phyloP scores from a whole-genome alignment of 345 rosid genomes.

The Ricinus communis region DNA sequence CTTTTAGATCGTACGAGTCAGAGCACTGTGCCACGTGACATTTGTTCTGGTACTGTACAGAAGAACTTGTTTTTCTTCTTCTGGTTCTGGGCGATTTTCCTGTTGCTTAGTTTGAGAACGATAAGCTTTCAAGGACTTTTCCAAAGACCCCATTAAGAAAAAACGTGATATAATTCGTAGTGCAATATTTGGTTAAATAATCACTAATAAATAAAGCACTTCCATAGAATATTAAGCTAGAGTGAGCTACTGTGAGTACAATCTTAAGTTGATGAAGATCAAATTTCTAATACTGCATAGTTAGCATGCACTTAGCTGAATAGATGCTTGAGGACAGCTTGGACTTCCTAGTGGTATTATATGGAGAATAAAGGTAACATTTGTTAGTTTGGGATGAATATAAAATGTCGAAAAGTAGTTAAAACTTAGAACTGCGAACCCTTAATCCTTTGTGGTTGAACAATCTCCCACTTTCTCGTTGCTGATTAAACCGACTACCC shows the following conservation, averaged over 20 bases:
- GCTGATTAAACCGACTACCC: too few species aligned
- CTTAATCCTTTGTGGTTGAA: too few species aligned
- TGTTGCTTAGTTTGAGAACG: slow-evolving; percentile 18
- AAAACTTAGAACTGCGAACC: too few species aligned
- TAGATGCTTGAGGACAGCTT: neutral
- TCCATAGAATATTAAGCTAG: neutral
- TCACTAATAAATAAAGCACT: neutral
- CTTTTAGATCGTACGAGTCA: slow-evolving; percentile 13
- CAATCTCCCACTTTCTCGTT: too few species aligned
- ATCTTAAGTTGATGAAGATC: neutral
- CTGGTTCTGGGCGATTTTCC: slow-evolving; percentile 15
- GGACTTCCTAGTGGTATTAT: neutral
- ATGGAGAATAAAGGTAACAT: neutral
- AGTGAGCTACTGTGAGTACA: too few species aligned
- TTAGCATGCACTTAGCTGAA: neutral
- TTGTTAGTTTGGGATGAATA: neutral
- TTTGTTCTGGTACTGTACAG: slow-evolving; percentile 10
- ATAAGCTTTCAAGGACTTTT: slow-evolving; percentile 24
- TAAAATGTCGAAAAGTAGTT: too few species aligned
- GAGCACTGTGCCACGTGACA: slow-evolving; percentile 9
- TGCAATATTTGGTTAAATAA: neutral
- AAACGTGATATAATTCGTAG: neutral
- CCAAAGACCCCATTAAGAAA: slow-evolving; percentile 22
- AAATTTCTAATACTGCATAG: neutral
- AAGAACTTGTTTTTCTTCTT: slow-evolving; percentile 27